A percentile compares a stretch with the other conserved stretches of the same genome.
phyloP scores from a whole-genome alignment of 106 monocot genomes.

The Amphibolis antarctica region DNA sequence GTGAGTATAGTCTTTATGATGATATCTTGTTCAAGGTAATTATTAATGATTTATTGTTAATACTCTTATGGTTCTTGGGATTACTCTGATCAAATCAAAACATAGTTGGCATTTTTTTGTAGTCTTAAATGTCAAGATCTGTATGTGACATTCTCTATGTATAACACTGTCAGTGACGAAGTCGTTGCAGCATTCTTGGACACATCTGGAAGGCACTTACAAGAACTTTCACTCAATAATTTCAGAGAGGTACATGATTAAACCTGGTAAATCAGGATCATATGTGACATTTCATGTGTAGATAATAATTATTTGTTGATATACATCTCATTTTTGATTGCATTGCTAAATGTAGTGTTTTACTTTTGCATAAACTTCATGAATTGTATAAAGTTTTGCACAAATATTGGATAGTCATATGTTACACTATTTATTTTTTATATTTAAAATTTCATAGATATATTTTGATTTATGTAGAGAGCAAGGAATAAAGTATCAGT shows the following conservation, averaged over 20 bases:
- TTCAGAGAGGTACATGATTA: constrained; percentile 37
- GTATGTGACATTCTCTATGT: constrained; percentile 1
- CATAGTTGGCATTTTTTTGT: not conserved
- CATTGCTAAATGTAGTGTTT: not conserved
- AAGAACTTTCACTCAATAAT: constrained; percentile 62
- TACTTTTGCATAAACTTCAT: not conserved
- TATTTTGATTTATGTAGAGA: no score
- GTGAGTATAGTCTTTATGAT: no score
- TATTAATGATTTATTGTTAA: no score
- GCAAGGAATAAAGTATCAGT: no score
- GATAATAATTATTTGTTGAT: not conserved
- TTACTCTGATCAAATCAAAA: not conserved
- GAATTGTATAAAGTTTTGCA: not conserved
- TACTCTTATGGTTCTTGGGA: not conserved
- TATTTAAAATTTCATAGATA: no score
- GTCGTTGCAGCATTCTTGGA: constrained; percentile 62
- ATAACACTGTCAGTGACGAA: constrained; percentile 46
- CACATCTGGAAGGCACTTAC: constrained; percentile 48
- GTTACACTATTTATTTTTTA: no score
- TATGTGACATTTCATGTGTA: not conserved
- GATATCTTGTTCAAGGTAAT: no score
- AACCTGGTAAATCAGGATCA: not conserved
- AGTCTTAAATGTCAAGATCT: not conserved
- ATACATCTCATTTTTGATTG: not conserved
- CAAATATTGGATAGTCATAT: no score